phyloP scores from a whole-genome alignment of 2,329 filamentous ascomycete genomes.

The Aspergillus cejpii region DNA sequence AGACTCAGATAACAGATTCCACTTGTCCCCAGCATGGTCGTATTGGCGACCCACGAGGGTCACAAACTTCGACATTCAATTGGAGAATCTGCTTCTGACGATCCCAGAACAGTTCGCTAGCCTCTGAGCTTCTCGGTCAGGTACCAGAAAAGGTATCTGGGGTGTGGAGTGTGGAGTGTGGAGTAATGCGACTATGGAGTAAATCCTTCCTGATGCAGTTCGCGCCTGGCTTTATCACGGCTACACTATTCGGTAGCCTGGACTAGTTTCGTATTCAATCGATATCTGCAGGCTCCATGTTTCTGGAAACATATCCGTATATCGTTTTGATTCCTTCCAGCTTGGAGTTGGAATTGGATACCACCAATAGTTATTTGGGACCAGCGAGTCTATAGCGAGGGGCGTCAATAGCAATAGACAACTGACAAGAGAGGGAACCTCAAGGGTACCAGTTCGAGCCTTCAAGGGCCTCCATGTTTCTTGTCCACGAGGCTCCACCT shows the following conservation, averaged over 20 bases:
- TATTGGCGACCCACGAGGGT: neutral
- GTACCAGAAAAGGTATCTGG: neutral
- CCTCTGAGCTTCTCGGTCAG: neutral
- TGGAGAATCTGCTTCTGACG: neutral
- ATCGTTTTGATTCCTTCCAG: no score
- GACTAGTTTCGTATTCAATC: slow-evolving; percentile 1
- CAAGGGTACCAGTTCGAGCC: no score
- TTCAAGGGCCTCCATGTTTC: no score
- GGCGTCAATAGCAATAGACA: no score
- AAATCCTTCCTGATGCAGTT: slow-evolving; percentile 6
- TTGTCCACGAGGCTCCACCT: no score
- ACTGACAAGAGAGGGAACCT: no score
- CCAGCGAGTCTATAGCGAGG: no score
- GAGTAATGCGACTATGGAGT: slow-evolving; percentile 1
- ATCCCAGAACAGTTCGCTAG: neutral
- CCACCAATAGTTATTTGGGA: no score
- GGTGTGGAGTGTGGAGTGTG: slow-evolving; percentile 1
- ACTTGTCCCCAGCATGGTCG: neutral
- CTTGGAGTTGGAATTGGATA: no score
- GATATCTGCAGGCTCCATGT: neutral
- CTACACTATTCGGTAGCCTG: neutral
- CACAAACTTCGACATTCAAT: neutral
- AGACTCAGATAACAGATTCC: neutral
- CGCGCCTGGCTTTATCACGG: neutral
- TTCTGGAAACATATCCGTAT: no score